phyloP scores from a whole-genome alignment of 306 rosid genomes.

The Hippophae tibetana region DNA sequence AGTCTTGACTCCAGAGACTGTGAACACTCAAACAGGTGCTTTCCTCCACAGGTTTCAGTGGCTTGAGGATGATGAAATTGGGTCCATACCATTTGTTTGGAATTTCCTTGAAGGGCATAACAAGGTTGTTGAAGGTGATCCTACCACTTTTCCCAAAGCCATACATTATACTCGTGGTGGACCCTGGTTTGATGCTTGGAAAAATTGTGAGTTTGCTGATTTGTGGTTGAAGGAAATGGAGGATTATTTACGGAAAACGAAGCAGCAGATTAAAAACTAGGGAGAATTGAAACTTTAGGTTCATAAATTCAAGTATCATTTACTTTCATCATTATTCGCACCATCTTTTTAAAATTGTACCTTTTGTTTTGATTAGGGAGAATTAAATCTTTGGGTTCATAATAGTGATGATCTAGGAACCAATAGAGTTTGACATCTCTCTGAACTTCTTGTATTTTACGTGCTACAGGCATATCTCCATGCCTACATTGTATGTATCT shows the following conservation, averaged over 20 bases:
- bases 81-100: neutral
- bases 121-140: neutral
- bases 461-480: too few relatives aligned
- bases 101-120: conserved; percentile 1
- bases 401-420: too few relatives aligned
- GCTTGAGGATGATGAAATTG: conserved; percentile 2
- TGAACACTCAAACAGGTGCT: neutral
- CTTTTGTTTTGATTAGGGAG: too few relatives aligned
- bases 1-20: neutral
- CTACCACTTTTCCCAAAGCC: neutral
- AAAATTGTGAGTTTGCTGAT: conserved; percentile 2
- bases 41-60: neutral
- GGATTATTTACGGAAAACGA: neutral
- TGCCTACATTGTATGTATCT: too few relatives aligned
- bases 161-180: conserved; percentile 1
- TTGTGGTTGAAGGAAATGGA: conserved; percentile 1
- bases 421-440: too few relatives aligned
- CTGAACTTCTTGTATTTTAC: too few relatives aligned
- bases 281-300: neutral
- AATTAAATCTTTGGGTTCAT: too few relatives aligned
- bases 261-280: neutral
- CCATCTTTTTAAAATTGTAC: too few relatives aligned
- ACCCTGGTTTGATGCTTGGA: conserved; percentile 2
- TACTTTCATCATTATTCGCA: too few relatives aligned
- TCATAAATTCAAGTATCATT: too few relatives aligned